A percentile compares a stretch with the other conserved stretches of the same genome.
phyloP scores from a whole-genome alignment of 2,329 filamentous ascomycete genomes.

The Clonostachys sp. region DNA sequence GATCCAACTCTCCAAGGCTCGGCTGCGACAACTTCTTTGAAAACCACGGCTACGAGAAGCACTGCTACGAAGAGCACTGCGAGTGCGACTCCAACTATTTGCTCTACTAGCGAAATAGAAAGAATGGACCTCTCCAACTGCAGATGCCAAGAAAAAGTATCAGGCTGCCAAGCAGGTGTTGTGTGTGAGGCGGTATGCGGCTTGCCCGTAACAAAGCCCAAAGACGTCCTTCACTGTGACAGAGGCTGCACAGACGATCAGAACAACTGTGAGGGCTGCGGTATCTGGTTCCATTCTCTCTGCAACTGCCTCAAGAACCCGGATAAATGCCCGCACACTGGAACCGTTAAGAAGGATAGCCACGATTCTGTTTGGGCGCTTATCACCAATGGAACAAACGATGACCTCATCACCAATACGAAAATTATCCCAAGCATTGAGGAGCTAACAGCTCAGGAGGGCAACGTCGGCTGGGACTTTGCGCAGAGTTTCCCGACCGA shows the following conservation, averaged over 20 bases:
- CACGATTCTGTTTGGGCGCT: not conserved
- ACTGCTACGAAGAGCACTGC: too few relatives aligned
- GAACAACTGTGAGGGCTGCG: conserved; percentile 3
- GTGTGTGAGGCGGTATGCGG: too few relatives aligned
- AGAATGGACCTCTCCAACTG: too few relatives aligned
- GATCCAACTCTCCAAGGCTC: too few relatives aligned
- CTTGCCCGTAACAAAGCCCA: too few relatives aligned
- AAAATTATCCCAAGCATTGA: not conserved
- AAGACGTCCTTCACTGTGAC: too few relatives aligned
- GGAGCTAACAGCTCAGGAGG: not conserved
- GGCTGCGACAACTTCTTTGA: too few relatives aligned
- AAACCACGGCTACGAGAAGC: too few relatives aligned
- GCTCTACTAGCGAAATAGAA: too few relatives aligned
- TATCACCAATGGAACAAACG: not conserved
- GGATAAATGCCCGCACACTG: not conserved
- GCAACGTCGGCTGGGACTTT: not conserved
- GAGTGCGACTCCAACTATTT: too few relatives aligned
- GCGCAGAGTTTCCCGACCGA: not conserved
- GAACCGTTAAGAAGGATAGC: not conserved
- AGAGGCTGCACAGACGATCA: conserved; percentile 14
- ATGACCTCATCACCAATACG: not conserved
- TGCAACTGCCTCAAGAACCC: conserved; percentile 5
- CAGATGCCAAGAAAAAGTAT: too few relatives aligned
- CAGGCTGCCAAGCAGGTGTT: too few relatives aligned
- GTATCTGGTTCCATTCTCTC: conserved; percentile 5